Conservation (phyloP, 352 stramenopile species). For the Phytophthora tubulina region DNA sequence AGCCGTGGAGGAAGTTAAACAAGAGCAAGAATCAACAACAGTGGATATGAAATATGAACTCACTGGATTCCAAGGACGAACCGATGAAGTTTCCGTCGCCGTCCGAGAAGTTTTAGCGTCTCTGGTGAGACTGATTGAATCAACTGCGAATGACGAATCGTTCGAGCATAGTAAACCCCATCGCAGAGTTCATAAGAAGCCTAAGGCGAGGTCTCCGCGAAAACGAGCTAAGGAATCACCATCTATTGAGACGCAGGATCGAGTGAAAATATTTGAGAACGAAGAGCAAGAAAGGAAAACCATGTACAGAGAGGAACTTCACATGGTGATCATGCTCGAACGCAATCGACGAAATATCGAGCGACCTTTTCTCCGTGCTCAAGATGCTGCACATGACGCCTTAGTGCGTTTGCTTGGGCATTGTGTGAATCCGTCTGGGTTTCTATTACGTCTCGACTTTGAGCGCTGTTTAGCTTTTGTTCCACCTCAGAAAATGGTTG, state of each 20-base stretch:
- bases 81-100: neutral
- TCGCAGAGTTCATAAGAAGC: slow-evolving; percentile 30
- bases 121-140: slow-evolving; percentile 36
- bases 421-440: slow-evolving; percentile 59
- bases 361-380: slow-evolving; percentile 51
- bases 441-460: slow-evolving; percentile 62
- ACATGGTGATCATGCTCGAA: slow-evolving; percentile 63
- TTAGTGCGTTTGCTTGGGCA: slow-evolving; percentile 61
- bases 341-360: slow-evolving; percentile 49
- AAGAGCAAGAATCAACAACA: neutral
- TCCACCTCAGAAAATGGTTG: slow-evolving; percentile 51
- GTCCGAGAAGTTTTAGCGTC: slow-evolving; percentile 26
- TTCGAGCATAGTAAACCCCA: slow-evolving; percentile 9
- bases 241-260: slow-evolving; percentile 19
- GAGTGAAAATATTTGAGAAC: slow-evolving; percentile 52
- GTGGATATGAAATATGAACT: slow-evolving; percentile 26
- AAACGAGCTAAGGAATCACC: slow-evolving; percentile 16
- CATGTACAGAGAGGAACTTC: slow-evolving; percentile 54
- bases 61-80: neutral
- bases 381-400: slow-evolving; percentile 61
- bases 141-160: slow-evolving; percentile 9
- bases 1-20: neutral
- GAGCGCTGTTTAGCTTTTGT: slow-evolving; percentile 51
- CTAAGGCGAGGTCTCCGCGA: neutral
- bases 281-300: slow-evolving; percentile 58